Percentiles rank a stretch among this genome's conserved stretches.
Conservation (phyloP, 2,329 filamentous ascomycete genomes). For the Sclerotinia minor region DNA sequence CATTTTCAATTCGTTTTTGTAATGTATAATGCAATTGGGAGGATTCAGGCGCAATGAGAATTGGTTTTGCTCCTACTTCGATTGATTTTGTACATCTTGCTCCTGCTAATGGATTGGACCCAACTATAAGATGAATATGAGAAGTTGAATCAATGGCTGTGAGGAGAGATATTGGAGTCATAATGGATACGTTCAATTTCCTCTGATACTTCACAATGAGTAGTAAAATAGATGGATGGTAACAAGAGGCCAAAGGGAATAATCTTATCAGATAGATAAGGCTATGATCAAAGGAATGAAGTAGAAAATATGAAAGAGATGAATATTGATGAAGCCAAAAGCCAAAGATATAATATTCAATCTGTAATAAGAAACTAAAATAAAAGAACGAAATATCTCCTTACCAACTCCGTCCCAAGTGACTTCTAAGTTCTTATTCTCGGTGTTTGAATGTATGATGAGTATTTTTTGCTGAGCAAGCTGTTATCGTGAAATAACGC, state of each 20-base stretch:
- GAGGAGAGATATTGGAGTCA: constrained; percentile 55
- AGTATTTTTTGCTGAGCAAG: background rate
- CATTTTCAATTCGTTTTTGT: constrained; percentile 64
- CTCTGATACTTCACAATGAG: background rate
- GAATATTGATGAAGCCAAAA: background rate
- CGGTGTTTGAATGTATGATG: constrained; percentile 1
- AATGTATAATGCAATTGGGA: constrained; percentile 59
- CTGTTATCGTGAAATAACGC: constrained; percentile 21
- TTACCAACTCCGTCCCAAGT: background rate
- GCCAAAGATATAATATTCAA: background rate
- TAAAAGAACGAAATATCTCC: constrained; percentile 8
- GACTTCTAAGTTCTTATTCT: background rate
- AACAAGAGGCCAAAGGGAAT: background rate
- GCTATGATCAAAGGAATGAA: background rate
- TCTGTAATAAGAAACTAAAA: background rate
- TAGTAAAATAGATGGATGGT: background rate
- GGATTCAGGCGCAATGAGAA: constrained; percentile 71
- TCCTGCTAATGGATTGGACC: constrained; percentile 83
- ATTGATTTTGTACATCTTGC: constrained; percentile 78
- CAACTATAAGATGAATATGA: constrained; percentile 81
- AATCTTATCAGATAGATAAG: constrained; percentile 6
- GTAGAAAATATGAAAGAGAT: background rate
- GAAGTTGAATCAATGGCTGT: constrained; percentile 68
- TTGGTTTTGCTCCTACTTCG: constrained; percentile 76
- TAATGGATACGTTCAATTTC: constrained; percentile 15